Conservation (phyloP, 2,329 filamentous ascomycete species). For the Decorospora gaudefroyi region DNA sequence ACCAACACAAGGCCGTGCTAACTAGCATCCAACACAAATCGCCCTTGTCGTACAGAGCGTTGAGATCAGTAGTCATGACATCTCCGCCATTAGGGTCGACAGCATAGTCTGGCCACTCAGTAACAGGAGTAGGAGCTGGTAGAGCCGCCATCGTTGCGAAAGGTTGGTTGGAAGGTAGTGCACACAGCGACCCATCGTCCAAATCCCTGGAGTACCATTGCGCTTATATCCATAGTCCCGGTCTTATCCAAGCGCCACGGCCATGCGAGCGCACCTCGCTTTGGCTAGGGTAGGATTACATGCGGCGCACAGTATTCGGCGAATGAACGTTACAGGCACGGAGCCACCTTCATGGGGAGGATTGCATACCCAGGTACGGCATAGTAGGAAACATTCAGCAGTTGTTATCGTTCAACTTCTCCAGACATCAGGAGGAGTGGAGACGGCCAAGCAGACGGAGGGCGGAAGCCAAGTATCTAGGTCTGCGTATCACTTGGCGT, state of each 20-base stretch:
- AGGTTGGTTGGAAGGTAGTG: background rate
- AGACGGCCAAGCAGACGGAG: conserved; percentile 26
- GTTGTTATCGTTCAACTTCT: conserved; percentile 33
- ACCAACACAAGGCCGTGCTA: conserved; percentile 40
- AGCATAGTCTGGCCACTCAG: conserved; percentile 53
- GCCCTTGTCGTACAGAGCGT: conserved; percentile 54
- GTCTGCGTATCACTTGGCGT: conserved; percentile 35
- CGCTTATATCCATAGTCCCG: conserved; percentile 1
- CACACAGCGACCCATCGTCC: background rate
- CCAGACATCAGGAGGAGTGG: conserved; percentile 23
- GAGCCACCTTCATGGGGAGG: conserved; percentile 5
- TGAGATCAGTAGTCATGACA: conserved; percentile 52
- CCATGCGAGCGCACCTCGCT: conserved; percentile 1
- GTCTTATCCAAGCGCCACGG: conserved; percentile 17
- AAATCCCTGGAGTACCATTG: background rate
- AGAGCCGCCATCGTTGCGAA: conserved; percentile 29
- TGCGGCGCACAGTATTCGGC: conserved; percentile 3
- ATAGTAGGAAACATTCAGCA: conserved; percentile 17
- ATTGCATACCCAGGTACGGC: conserved; percentile 21
- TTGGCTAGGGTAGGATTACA: conserved; percentile 9
- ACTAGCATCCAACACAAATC: conserved; percentile 53
- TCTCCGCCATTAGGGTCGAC: conserved; percentile 51
- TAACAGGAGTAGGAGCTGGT: conserved; percentile 39
- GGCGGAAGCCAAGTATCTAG: conserved; percentile 26
- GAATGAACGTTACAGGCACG: background rate